Evolutionary conservation across 768 basidiomycete species (phyloP).

Genomic region (Lepiota brunneoincarnata): DNA sequence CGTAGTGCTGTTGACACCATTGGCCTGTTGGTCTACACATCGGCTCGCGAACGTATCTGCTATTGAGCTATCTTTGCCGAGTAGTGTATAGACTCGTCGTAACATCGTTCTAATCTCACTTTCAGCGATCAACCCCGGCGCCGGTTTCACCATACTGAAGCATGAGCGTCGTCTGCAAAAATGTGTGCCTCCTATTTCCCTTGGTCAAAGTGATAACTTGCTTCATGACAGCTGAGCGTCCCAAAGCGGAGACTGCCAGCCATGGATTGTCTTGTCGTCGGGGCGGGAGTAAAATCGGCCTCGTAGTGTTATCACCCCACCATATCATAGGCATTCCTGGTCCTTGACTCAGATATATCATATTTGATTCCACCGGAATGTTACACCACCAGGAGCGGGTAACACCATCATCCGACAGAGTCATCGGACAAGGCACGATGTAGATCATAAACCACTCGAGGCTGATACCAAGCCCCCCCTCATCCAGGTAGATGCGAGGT

Average conservation of each 20-base stretch:
- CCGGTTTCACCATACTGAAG: conserved; percentile 13
- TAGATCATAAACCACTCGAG: conserved; percentile 3
- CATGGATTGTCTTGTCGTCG: conserved; percentile 18
- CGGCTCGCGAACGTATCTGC: neutral
- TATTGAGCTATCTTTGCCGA: neutral
- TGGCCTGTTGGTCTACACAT: conserved; percentile 10
- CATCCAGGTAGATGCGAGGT: conserved; percentile 19
- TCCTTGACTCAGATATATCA: neutral
- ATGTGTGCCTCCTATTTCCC: no score
- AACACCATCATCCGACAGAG: neutral
- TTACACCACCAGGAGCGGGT: conserved; percentile 11
- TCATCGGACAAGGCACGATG: neutral
- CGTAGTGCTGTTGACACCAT: conserved; percentile 10
- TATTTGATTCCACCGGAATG: conserved; percentile 9
- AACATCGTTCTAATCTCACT: conserved; percentile 15
- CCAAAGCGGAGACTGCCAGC: conserved; percentile 15
- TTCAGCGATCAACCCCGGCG: conserved; percentile 9
- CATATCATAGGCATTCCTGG: conserved; percentile 17
- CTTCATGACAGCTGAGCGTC: conserved; percentile 20
- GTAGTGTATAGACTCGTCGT: conserved; percentile 12
- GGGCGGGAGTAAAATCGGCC: conserved; percentile 12
- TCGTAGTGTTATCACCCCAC: conserved; percentile 15
- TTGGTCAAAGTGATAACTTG: conserved; percentile 7
- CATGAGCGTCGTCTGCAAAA: no score
- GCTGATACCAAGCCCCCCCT: conserved; percentile 17